Evolutionary conservation across 2,329 filamentous ascomycete genomes (phyloP).

Genomic region (Mariannaea sp.): DNA sequence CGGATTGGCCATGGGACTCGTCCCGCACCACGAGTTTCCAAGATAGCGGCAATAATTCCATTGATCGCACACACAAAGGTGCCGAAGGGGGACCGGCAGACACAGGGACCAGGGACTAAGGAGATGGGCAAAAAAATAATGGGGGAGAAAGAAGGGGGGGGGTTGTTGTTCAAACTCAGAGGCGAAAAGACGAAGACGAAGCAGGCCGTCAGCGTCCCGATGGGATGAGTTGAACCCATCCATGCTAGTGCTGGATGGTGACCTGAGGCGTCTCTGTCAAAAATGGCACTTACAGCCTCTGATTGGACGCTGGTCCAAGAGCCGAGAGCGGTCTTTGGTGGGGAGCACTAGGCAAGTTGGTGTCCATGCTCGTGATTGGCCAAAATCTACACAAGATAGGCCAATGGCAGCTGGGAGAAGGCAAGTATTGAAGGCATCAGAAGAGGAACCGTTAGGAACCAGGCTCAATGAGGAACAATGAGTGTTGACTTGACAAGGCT

Average conservation of each 20-base stretch:
- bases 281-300: slow-evolving; percentile 35
- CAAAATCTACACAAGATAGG: slow-evolving; percentile 20
- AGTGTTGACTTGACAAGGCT: slow-evolving; percentile 32
- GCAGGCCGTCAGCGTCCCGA: slow-evolving; percentile 28
- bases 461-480: slow-evolving; percentile 36
- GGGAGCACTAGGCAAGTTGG: slow-evolving; percentile 27
- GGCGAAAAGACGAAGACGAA: slow-evolving; percentile 28
- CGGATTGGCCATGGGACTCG: slow-evolving; percentile 39
- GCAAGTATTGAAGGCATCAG: slow-evolving; percentile 22
- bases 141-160: too few species aligned
- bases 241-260: slow-evolving; percentile 41
- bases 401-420: slow-evolving; percentile 25
- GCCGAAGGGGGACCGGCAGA: slow-evolving; percentile 28
- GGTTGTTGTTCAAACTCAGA: slow-evolving; percentile 30
- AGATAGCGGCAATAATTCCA: slow-evolving; percentile 30
- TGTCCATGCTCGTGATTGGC: slow-evolving; percentile 28
- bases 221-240: slow-evolving; percentile 32
- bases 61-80: slow-evolving; percentile 35
- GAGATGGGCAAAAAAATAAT: slow-evolving; percentile 14
- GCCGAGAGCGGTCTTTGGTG: slow-evolving; percentile 33
- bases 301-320: slow-evolving; percentile 37
- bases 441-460: slow-evolving; percentile 27
- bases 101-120: slow-evolving; percentile 19
- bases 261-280: slow-evolving; percentile 43
- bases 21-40: slow-evolving; percentile 26